A percentile compares a stretch with the other conserved stretches of the same genome.
These are phyloP conservation scores for Tulasnella sp. DNA, from an alignment of 768 basidiomycete genomes.

Conservation along the genomic window DNA sequence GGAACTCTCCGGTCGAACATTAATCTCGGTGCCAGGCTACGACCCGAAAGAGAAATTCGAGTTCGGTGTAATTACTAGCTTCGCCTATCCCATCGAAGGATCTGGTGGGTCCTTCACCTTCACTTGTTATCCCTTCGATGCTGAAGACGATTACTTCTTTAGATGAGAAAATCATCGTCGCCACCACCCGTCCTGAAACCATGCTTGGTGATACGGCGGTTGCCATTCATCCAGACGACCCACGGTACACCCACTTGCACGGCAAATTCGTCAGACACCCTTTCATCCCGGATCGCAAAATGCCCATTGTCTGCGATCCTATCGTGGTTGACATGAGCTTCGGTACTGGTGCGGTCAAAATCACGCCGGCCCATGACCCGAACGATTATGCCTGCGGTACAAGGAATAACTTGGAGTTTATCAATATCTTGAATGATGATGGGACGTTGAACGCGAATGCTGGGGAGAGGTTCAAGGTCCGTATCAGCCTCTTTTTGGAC, in stretches of 20 bases:
- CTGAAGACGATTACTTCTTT: conserved; percentile 7
- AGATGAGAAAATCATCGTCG: conserved; percentile 92
- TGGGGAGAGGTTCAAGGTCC: conserved; percentile 72
- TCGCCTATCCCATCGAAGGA: conserved; percentile 87
- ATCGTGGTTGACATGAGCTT: conserved; percentile 91
- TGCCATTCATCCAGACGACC: conserved; percentile 93
- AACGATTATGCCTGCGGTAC: conserved; percentile 95
- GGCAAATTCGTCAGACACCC: conserved; percentile 92
- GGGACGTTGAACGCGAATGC: conserved; percentile 93
- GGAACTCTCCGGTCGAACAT: conserved; percentile 78
- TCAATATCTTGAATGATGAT: conserved; percentile 95
- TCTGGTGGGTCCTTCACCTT: conserved; percentile 58
- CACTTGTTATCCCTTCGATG: not conserved
- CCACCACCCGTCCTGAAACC: conserved; percentile 97
- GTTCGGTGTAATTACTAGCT: conserved; percentile 95
- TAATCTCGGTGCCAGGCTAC: conserved; percentile 92
- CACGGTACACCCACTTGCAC: conserved; percentile 91
- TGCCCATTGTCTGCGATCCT: conserved; percentile 86
- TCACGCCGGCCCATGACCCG: conserved; percentile 96
- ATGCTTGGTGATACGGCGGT: conserved; percentile 98
- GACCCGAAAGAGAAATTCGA: conserved; percentile 94
- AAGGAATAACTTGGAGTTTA: conserved; percentile 85
- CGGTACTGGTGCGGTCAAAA: conserved; percentile 98
- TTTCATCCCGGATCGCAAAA: conserved; percentile 73
- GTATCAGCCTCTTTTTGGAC: conserved; percentile 35